Base-by-base conservation (phyloP, 2,329 filamentous ascomycete species). In the Ascosphaera pollenicola region DNA sequence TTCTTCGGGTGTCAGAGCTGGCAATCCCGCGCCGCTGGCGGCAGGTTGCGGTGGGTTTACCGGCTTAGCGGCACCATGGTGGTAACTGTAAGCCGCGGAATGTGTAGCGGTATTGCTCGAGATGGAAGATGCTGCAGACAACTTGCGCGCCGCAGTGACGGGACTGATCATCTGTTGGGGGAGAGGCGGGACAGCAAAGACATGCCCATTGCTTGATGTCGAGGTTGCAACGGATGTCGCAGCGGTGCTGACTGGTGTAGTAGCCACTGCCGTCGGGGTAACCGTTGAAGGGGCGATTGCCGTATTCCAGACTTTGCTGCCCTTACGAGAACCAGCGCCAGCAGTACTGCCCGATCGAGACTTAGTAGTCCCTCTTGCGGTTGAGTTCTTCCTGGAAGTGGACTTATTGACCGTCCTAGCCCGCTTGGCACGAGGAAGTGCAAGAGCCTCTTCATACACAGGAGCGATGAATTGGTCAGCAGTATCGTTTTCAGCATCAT, bases 101-200 rank as follows among this genome's bases (percentile, higher is more conserved):
- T 72, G 60, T 45, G 68, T 69, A 46, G 71, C 64, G 49, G 73
- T 70, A 52, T 73, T 73, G 51, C 69, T 74, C 51, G 75, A 56
- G 8, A 65, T 64, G 11, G 81, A 83, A 8, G 50, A 52, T 2
- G 57, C 56, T 8, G 53, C 48, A 24, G 21, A 24, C 21, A 24
- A 10, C 75, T 45, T 71, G 61, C 43, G 78, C 3, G 65, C 60
- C 8, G 68, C 66, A 19, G 64, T 68, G 19, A 57, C 52, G 41
- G 43, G 43, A 18, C 53, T 59, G 24, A 53, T 44, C 39, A 50
- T 47, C 40, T 51, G 46, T 16, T 50, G 46, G 3, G 48, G 46
- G 21, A 47, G 44, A 1, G 68, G 63, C 4, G 70, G 72, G 2
- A 73, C 76, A 56, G 76, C 75, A 13, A 70, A 41, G 28, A 18